phyloP scores from a whole-genome alignment of 148 eudicot genomes.

The Chenopodium album region DNA sequence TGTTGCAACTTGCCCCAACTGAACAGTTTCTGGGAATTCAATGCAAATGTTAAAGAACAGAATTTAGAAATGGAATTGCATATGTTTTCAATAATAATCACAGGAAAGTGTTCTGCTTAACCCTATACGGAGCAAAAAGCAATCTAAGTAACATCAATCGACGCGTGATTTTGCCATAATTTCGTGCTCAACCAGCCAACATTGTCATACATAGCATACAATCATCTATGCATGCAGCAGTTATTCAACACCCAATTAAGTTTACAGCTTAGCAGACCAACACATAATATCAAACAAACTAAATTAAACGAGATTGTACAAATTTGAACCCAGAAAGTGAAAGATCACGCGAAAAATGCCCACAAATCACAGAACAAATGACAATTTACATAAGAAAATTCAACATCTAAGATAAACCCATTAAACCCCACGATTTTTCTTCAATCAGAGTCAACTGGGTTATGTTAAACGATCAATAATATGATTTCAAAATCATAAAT shows the following conservation, averaged over 20 bases:
- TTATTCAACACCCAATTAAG: not conserved
- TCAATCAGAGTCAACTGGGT: slow-evolving; percentile 19
- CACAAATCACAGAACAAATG: not conserved
- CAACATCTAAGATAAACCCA: not conserved
- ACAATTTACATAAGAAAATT: not conserved
- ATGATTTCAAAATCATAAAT: not conserved
- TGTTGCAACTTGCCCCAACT: slow-evolving; percentile 15
- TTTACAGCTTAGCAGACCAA: not conserved
- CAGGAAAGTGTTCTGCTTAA: too few relatives aligned
- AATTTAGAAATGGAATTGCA: not conserved
- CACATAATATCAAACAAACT: not conserved
- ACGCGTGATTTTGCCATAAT: not conserved
- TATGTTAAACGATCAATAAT: slow-evolving; percentile 3
- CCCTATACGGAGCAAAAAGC: too few relatives aligned
- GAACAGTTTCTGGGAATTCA: slow-evolving; percentile 1
- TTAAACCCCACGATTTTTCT: slow-evolving; percentile 20
- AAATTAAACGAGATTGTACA: not conserved
- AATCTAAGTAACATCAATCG: not conserved
- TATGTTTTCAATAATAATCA: not conserved
- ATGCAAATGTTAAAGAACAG: not conserved
- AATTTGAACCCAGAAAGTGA: slow-evolving; percentile 12
- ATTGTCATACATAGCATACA: not conserved
- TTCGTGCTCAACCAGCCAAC: not conserved
- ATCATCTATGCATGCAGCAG: not conserved
- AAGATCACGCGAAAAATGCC: slow-evolving; percentile 5